Evolutionary conservation across 2,329 filamentous ascomycete genomes (phyloP).

Genomic region (Xylaria multiplex): DNA sequence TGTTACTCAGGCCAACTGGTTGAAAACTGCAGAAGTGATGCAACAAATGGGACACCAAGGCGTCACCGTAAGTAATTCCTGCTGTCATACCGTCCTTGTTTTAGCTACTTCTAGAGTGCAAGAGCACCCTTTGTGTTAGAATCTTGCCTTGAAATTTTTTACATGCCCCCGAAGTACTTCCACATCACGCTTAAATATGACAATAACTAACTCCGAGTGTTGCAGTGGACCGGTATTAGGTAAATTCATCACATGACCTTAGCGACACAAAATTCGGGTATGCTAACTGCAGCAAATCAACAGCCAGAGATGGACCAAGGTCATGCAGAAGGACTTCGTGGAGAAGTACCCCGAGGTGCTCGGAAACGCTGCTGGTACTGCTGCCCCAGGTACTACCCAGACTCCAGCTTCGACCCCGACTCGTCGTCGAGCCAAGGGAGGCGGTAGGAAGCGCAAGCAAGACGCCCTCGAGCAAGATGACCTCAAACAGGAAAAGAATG

Average conservation of each 20-base stretch:
- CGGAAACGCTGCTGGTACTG: neutral
- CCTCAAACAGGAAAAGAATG: neutral
- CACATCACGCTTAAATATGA: neutral
- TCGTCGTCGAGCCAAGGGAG: neutral
- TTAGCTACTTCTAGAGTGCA: neutral
- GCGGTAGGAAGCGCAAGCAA: slow-evolving; percentile 8
- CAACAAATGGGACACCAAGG: slow-evolving; percentile 12
- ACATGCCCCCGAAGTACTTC: neutral
- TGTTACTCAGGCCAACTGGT: slow-evolving; percentile 1
- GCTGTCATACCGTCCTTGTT: neutral
- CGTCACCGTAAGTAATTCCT: slow-evolving; percentile 20
- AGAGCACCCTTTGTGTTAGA: neutral
- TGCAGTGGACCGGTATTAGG: slow-evolving; percentile 24
- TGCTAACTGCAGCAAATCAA: slow-evolving; percentile 17
- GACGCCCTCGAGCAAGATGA: neutral
- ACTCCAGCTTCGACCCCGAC: neutral
- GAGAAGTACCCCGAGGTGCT: neutral
- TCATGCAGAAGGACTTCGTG: slow-evolving; percentile 20
- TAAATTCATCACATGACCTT: slow-evolving; percentile 6
- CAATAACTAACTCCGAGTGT: slow-evolving; percentile 8
- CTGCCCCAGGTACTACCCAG: neutral
- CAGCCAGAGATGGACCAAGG: slow-evolving; percentile 33
- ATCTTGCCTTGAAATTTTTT: neutral
- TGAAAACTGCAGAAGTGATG: slow-evolving; percentile 14
- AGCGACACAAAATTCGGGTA: neutral